phyloP scores from a whole-genome alignment of 2,329 filamentous ascomycete species.

The Ceratocystis eucalypticola region DNA sequence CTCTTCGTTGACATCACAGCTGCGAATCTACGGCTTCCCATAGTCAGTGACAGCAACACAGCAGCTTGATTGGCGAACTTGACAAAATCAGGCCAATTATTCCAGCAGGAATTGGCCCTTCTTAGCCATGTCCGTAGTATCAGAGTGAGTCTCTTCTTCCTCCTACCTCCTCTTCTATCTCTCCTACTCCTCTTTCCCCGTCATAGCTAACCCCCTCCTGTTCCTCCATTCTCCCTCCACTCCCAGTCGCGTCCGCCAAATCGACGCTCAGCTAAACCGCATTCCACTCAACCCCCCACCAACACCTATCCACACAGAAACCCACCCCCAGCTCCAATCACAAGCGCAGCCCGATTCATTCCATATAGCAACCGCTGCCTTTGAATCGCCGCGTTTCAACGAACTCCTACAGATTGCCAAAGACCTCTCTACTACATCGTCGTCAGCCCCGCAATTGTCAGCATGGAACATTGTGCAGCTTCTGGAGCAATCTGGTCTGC shows the following conservation, averaged over 20 bases:
- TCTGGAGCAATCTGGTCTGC: constrained; percentile 47
- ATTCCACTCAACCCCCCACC: constrained; percentile 32
- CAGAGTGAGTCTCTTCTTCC: constrained; percentile 31
- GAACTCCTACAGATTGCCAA: constrained; percentile 56
- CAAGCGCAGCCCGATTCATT: not conserved
- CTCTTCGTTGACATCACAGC: no score
- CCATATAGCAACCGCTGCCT: constrained; percentile 28
- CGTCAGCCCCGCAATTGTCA: constrained; percentile 48
- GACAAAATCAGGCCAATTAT: no score
- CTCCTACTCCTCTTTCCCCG: not conserved
- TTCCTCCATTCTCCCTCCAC: constrained; percentile 17
- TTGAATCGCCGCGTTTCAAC: constrained; percentile 42
- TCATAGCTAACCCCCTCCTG: constrained; percentile 6
- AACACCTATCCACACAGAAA: not conserved
- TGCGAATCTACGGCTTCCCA: no score
- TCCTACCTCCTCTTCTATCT: not conserved
- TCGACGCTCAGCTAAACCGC: constrained; percentile 53
- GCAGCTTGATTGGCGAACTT: no score
- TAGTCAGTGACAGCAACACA: no score
- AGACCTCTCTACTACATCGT: constrained; percentile 55
- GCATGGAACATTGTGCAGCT: constrained; percentile 46
- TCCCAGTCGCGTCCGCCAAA: constrained; percentile 44
- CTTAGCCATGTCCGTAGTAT: constrained; percentile 33
- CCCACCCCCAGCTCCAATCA: constrained; percentile 22
- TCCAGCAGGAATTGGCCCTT: no score